phyloP scores from a whole-genome alignment of 2,329 filamentous ascomycete species.

The Diaporthe aspalathi region DNA sequence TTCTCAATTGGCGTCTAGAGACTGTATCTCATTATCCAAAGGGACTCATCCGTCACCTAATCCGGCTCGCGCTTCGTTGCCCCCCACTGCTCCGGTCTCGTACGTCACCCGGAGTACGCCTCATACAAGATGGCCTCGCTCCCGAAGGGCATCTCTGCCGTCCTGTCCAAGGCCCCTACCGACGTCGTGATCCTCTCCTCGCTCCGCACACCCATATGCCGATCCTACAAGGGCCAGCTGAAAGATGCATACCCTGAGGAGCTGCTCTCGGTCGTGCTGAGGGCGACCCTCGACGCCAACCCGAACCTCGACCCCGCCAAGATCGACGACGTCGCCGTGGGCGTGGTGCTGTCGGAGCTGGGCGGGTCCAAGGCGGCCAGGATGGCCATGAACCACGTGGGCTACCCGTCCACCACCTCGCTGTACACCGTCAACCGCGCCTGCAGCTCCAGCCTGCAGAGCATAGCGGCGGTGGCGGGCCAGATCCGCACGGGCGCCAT shows the following conservation, averaged over 20 bases:
- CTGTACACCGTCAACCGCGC: conserved; percentile 92
- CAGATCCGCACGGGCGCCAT: conserved; percentile 81
- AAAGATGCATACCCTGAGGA: conserved; percentile 93
- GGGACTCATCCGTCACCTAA: neutral
- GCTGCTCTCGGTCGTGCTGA: conserved; percentile 76
- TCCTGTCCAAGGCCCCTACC: conserved; percentile 81
- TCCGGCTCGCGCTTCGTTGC: neutral
- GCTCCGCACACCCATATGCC: conserved; percentile 88
- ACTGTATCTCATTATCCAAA: neutral
- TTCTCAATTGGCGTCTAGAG: conserved; percentile 1
- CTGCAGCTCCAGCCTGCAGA: conserved; percentile 82
- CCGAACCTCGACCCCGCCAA: conserved; percentile 76
- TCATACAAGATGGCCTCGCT: conserved; percentile 55
- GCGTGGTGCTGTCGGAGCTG: conserved; percentile 90
- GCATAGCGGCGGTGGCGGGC: conserved; percentile 79
- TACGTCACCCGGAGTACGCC: neutral
- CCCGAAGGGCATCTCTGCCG: conserved; percentile 76
- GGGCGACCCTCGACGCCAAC: conserved; percentile 76
- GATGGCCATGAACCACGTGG: conserved; percentile 89
- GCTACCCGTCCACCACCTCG: conserved; percentile 76
- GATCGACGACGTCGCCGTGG: conserved; percentile 86
- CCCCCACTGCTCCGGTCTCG: conserved; percentile 8
- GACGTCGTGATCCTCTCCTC: conserved; percentile 91
- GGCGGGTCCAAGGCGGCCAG: conserved; percentile 91
- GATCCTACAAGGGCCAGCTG: conserved; percentile 84